Conservation (phyloP, 768 basidiomycete species). For the Gymnopilus dilepis region DNA sequence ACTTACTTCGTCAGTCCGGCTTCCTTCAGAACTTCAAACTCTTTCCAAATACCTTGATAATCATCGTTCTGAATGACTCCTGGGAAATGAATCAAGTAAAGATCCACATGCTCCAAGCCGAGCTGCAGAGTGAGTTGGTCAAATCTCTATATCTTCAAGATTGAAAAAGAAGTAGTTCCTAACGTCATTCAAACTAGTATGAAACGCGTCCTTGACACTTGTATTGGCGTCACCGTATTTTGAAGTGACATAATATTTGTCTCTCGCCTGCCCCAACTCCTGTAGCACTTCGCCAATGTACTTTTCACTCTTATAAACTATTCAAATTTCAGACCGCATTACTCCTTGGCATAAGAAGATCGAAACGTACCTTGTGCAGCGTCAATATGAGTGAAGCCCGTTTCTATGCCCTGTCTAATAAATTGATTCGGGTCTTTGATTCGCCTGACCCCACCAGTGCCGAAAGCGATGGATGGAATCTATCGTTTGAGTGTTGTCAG, state of each 20-base stretch:
- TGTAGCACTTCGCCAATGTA: constrained; percentile 45
- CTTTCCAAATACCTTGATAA: constrained; percentile 52
- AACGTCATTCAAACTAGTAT: constrained; percentile 56
- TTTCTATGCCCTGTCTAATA: constrained; percentile 61
- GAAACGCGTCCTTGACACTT: constrained; percentile 44
- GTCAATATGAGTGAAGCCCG: constrained; percentile 68
- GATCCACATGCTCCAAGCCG: constrained; percentile 61
- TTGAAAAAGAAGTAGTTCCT: constrained; percentile 14
- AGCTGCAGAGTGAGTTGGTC: constrained; percentile 45
- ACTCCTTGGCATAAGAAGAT: neutral
- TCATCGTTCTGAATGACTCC: constrained; percentile 33
- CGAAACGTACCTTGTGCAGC: constrained; percentile 56
- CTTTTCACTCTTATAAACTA: constrained; percentile 43
- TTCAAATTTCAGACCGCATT: constrained; percentile 26
- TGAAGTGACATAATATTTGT: constrained; percentile 56
- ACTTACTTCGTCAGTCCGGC: constrained; percentile 47
- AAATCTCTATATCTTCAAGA: neutral
- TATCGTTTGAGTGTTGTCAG: no score
- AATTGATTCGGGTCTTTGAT: constrained; percentile 55
- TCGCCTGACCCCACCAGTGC: constrained; percentile 55
- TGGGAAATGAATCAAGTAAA: constrained; percentile 74
- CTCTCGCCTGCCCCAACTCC: constrained; percentile 49
- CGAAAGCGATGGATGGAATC: constrained; percentile 69
- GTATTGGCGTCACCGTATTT: constrained; percentile 49
- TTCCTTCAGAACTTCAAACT: constrained; percentile 59